Conservation (phyloP, 768 basidiomycete genomes). For the Mycena epipterygia region DNA sequence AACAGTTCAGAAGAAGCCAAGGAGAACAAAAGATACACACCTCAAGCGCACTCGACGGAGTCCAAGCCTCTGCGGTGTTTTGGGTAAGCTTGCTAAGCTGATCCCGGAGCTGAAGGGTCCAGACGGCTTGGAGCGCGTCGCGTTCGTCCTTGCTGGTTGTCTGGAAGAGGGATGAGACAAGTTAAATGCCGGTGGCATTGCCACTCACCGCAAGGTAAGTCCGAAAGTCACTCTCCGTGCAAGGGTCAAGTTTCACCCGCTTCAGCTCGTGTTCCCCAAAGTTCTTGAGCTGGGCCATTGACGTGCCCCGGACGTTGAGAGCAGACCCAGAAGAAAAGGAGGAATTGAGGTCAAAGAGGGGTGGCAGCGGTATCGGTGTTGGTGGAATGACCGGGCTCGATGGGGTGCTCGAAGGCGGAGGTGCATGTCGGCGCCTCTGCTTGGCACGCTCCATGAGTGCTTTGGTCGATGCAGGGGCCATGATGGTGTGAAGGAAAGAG, state of each 20-base stretch:
- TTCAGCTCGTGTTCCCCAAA: constrained; percentile 21
- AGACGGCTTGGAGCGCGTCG: background rate
- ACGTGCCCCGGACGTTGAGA: constrained; percentile 7
- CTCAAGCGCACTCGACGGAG: constrained; percentile 1
- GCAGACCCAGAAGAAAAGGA: background rate
- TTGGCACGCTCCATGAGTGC: background rate
- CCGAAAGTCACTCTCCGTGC: constrained; percentile 12
- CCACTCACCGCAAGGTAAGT: constrained; percentile 6
- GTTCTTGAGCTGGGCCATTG: constrained; percentile 21
- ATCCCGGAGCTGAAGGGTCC: constrained; percentile 15
- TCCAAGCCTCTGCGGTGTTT: constrained; percentile 13
- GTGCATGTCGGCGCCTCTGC: background rate
- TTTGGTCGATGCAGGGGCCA: constrained; percentile 3
- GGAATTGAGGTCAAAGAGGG: constrained; percentile 1
- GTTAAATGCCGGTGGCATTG: background rate
- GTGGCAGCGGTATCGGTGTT: constrained; percentile 1
- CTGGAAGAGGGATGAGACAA: background rate
- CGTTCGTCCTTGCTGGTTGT: constrained; percentile 14
- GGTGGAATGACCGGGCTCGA: background rate
- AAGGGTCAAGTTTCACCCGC: constrained; percentile 8
- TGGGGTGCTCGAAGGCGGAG: background rate
- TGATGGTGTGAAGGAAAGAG: background rate
- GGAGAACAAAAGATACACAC: constrained; percentile 4
- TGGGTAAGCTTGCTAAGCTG: constrained; percentile 12
- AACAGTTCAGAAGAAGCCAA: background rate